Evolutionary conservation across 306 rosid genomes (phyloP).

Genomic region (Malus sieversii): DNA sequence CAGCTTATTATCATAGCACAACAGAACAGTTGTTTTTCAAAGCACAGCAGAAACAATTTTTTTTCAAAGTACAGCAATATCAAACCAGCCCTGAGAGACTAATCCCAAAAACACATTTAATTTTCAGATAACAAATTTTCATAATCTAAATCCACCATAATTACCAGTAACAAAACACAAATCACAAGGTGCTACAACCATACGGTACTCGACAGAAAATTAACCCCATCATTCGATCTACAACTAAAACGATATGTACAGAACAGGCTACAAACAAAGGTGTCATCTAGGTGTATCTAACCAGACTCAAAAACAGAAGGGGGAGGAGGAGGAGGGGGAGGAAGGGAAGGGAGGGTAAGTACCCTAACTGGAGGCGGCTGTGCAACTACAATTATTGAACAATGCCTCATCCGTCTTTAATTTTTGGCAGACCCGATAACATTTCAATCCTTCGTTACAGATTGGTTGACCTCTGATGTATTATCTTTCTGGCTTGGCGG

Average conservation of each 20-base stretch:
- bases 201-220: slow-evolving; percentile 8
- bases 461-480: slow-evolving; percentile 40
- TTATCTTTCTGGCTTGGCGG: slow-evolving; percentile 41
- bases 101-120: background rate
- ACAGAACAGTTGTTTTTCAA: too few species aligned
- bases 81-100: too few species aligned
- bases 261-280: slow-evolving; percentile 15
- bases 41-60: too few species aligned
- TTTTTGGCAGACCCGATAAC: background rate
- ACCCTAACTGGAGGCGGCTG: background rate
- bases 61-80: too few species aligned
- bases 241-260: slow-evolving; percentile 10
- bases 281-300: background rate
- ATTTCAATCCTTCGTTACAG: slow-evolving; percentile 39
- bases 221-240: slow-evolving; percentile 20
- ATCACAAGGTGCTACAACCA: slow-evolving; percentile 21
- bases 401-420: background rate
- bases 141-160: background rate
- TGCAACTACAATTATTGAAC: slow-evolving; percentile 4
- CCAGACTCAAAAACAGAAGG: background rate
- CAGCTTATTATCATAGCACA: too few species aligned
- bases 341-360: background rate
- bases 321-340: too few species aligned
- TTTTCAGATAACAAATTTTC: background rate
- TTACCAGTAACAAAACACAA: background rate